phyloP scores from a whole-genome alignment of 2,329 filamentous ascomycete species.

The Aplosporella prunicola region DNA sequence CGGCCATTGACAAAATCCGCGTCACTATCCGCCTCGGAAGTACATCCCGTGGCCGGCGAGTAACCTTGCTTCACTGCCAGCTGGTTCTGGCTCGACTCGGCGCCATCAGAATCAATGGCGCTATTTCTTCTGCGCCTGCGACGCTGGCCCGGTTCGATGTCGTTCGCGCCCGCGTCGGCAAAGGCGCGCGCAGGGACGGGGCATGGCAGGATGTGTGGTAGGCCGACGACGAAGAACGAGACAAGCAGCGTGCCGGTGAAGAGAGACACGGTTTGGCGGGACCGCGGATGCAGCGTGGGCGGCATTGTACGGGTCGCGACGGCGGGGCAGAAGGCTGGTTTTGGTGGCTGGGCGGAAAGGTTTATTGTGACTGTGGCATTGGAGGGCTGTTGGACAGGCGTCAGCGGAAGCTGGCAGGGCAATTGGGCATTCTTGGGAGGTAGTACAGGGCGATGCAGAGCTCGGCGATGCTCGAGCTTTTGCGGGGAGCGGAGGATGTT shows the following conservation, averaged over 20 bases:
- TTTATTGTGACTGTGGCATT: slow-evolving; percentile 1
- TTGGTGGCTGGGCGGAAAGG: not conserved
- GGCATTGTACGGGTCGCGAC: slow-evolving; percentile 47
- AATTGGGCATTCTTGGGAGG: too few species aligned
- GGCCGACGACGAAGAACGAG: slow-evolving; percentile 82
- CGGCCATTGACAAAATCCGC: slow-evolving; percentile 16
- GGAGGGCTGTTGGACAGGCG: not conserved
- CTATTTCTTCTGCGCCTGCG: slow-evolving; percentile 35
- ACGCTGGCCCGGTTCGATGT: slow-evolving; percentile 20
- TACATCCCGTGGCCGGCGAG: slow-evolving; percentile 13
- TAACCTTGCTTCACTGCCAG: slow-evolving; percentile 17
- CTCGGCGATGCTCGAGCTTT: too few species aligned
- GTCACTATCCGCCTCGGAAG: slow-evolving; percentile 14
- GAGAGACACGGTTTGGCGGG: slow-evolving; percentile 83
- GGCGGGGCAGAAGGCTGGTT: not conserved
- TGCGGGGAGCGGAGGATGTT: too few species aligned
- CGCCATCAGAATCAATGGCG: slow-evolving; percentile 22
- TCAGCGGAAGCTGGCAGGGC: too few species aligned
- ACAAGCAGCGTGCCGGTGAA: slow-evolving; percentile 88
- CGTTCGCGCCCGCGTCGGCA: slow-evolving; percentile 36
- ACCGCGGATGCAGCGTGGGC: slow-evolving; percentile 81
- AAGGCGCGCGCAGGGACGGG: slow-evolving; percentile 67
- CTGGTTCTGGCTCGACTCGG: slow-evolving; percentile 11
- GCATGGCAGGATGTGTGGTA: slow-evolving; percentile 86
- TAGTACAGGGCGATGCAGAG: too few species aligned